Percentiles rank a stretch among this genome's conserved stretches.
phyloP scores from a whole-genome alignment of 495 filamentous ascomycete species.

The Acidomyces sp. region DNA sequence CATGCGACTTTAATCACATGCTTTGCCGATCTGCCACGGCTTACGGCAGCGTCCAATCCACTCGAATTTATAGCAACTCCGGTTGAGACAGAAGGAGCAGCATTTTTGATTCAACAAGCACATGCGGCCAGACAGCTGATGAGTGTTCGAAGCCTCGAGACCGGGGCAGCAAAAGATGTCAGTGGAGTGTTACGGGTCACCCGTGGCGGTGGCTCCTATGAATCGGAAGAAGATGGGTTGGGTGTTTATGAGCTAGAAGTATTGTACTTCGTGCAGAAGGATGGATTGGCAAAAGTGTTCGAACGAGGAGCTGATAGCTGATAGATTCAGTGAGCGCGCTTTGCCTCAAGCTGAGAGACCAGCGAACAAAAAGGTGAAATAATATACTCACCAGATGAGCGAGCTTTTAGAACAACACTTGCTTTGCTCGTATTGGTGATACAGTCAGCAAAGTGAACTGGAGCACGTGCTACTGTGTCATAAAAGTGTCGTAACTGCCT shows the following conservation, averaged over 20 bases:
- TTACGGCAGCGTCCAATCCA: conserved; percentile 29
- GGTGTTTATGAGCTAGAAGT: conserved; percentile 51
- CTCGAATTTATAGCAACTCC: conserved; percentile 38
- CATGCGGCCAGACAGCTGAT: conserved; percentile 59
- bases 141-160: conserved; percentile 62
- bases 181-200: conserved; percentile 78
- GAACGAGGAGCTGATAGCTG: conserved; percentile 10
- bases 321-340: not conserved
- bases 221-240: conserved; percentile 5
- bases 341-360: not conserved
- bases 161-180: conserved; percentile 76
- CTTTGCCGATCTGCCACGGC: conserved; percentile 42
- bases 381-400: no score
- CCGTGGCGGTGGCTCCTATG: conserved; percentile 28
- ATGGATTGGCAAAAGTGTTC: conserved; percentile 43
- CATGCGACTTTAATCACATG: conserved; percentile 51
- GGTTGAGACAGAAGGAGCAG: conserved; percentile 39
- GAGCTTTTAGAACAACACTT: no score
- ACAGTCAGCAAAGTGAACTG: no score
- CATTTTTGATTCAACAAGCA: conserved; percentile 35
- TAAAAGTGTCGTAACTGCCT: no score
- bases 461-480: no score
- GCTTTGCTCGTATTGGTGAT: no score
- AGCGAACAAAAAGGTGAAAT: not conserved
- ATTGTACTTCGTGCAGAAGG: conserved; percentile 63